Evolutionary conservation across 1,284 basidiomycete genomes (phyloP), one percentile per base, ranked within the genome.

Genomic region (Trametes versicolor): DNA sequence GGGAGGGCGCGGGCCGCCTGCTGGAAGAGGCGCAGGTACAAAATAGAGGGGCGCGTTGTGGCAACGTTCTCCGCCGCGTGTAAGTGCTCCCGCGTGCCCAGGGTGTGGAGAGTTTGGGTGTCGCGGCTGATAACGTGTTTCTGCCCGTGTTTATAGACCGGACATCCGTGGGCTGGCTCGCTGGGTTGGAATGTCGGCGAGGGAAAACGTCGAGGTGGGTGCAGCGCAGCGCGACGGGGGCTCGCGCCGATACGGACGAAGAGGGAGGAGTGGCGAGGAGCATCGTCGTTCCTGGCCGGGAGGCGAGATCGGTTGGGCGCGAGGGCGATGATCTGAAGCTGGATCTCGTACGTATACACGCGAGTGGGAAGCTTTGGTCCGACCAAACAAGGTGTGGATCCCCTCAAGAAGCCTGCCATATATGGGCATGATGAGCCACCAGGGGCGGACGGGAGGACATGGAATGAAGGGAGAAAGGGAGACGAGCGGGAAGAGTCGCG

Each of bases 331-430:
- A 60, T 53, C 50, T 55, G 47, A 17, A 32, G n/a, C 19, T 29
- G 45, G 56, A 45, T 51, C 53, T 58, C 53, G 62, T 58, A 67
- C 62, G 65, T 60, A 61, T 58, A 41, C 41, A 8, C n/a, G 34
- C 25, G 21, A 41, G 34, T 36, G 63, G 15, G 15, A 13, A 43
- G 41, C 6, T 7, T 43, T 43, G 15, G 53, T 51, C 47, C 37
- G 57, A 25, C 29, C 51, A 60, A 59, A 58, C 37, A n/a, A 19
- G 37, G 17, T 50, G 70, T 48, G 69, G 60, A 70, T 72, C 71
- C 15, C 2, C 10, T 47, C 0, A 25, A 64, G 71, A 72, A 72
- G 67, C 37, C 53, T 45, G 21, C 71, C 63, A 1, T 34, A 65
- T 65, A 65, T 32, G 69, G 69, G 13, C 17, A 63, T 52, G 9